phyloP scores from a whole-genome alignment of 192 early-diverging fungal species.

The Coemansia sp. region DNA sequence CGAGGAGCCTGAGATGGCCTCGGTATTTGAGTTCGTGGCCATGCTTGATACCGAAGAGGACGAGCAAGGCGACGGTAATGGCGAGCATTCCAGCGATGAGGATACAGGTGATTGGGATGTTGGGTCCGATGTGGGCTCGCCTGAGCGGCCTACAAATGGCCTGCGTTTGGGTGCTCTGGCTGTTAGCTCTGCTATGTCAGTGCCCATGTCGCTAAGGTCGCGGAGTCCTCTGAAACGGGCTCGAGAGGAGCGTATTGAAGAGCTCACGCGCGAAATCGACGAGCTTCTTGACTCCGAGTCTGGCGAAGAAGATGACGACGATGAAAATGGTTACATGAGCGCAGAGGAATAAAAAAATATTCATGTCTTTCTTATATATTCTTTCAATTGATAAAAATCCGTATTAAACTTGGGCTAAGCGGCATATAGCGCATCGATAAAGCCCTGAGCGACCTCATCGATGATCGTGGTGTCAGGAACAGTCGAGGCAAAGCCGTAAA shows the following conservation, averaged over 20 bases:
- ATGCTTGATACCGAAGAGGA: constrained; percentile 23
- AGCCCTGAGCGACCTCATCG: constrained; percentile 82
- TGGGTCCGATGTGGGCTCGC: constrained; percentile 28
- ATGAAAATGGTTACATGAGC: constrained; percentile 21
- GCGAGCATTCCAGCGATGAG: neutral
- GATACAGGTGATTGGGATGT: neutral
- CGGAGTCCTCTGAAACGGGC: constrained; percentile 45
- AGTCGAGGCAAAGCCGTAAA: constrained; percentile 90
- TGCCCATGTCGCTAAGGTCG: constrained; percentile 15
- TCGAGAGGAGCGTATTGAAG: constrained; percentile 38
- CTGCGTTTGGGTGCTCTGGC: neutral
- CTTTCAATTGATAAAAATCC: neutral
- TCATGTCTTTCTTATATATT: neutral
- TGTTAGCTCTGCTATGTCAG: constrained; percentile 31
- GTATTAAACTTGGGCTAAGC: constrained; percentile 34
- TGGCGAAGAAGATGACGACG: constrained; percentile 22
- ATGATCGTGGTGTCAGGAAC: constrained; percentile 85
- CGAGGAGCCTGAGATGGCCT: constrained; percentile 53
- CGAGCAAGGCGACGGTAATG: constrained; percentile 2
- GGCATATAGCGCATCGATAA: constrained; percentile 82
- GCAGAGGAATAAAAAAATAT: constrained; percentile 16
- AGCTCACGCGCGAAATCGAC: constrained; percentile 52
- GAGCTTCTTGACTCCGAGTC: constrained; percentile 42
- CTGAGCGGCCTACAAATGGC: neutral
- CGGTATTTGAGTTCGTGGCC: constrained; percentile 51